These are phyloP conservation scores for Diaporthe capsici DNA, from an alignment of 2,329 filamentous ascomycete species.

Conservation along the genomic window DNA sequence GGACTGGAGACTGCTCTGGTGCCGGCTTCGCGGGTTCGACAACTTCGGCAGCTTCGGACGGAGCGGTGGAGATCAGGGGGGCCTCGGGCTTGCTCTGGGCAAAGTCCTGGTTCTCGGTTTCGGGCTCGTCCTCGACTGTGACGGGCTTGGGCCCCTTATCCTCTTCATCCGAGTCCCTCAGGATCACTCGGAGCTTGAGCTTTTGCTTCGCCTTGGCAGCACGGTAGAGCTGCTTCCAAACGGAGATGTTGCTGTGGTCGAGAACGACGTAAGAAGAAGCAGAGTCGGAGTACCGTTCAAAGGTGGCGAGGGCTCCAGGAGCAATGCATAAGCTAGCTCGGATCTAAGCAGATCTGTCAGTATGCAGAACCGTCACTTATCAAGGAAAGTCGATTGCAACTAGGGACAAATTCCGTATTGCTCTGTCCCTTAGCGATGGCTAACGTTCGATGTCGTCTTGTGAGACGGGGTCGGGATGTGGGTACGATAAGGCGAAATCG, in stretches of 20 bases:
- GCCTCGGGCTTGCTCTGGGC: constrained; percentile 44
- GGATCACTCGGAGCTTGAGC: constrained; percentile 85
- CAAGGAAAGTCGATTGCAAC: neutral
- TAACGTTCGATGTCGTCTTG: neutral
- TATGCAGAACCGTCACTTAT: neutral
- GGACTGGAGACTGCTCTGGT: neutral
- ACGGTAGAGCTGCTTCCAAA: constrained; percentile 97
- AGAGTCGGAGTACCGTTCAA: constrained; percentile 97
- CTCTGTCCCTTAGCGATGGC: neutral
- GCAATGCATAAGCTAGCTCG: constrained; percentile 77
- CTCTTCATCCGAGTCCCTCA: constrained; percentile 54
- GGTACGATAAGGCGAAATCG: constrained; percentile 32
- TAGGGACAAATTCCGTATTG: neutral
- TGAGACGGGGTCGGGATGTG: neutral
- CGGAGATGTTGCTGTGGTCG: constrained; percentile 80
- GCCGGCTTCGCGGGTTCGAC: constrained; percentile 6
- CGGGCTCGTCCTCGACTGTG: constrained; percentile 66
- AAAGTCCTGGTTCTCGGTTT: constrained; percentile 37
- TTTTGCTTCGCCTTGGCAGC: constrained; percentile 99
- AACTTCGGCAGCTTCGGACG: constrained; percentile 31
- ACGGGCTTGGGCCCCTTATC: constrained; percentile 57
- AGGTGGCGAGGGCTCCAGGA: constrained; percentile 71
- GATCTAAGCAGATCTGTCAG: constrained; percentile 65
- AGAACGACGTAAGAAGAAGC: constrained; percentile 85
- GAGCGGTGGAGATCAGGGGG: constrained; percentile 39